Percentiles rank a stretch among this genome's conserved stretches.
Evolutionary conservation across 148 eudicot species (phyloP).

Genomic region (Fagopyrum esculentum): DNA sequence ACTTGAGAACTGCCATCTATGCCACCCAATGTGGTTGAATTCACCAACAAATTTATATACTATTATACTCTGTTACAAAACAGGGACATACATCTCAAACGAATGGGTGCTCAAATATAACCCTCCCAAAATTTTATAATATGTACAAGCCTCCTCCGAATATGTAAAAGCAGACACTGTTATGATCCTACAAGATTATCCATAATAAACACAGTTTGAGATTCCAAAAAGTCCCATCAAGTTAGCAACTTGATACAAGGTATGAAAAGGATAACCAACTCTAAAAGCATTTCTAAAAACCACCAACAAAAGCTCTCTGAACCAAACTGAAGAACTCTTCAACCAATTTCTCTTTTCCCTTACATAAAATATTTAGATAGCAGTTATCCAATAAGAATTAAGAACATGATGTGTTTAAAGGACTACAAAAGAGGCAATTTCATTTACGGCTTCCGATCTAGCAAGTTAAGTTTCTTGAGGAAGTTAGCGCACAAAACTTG

Average conservation of each 20-base stretch:
- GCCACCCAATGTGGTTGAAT: not conserved
- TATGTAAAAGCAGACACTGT: not conserved
- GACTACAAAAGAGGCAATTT: not conserved
- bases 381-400: not conserved
- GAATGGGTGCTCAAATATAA: not conserved
- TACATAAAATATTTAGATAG: not conserved
- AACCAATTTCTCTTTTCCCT: not conserved
- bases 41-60: not conserved
- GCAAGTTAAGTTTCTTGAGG: not conserved
- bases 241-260: not conserved
- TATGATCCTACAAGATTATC: not conserved
- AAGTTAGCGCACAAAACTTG: not conserved
- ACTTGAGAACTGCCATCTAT: not conserved
- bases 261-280: constrained; percentile 1
- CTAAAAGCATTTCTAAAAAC: constrained; percentile 4
- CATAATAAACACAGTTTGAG: not conserved
- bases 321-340: not conserved
- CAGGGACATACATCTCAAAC: not conserved
- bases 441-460: not conserved
- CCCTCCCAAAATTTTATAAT: not conserved
- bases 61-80: not conserved
- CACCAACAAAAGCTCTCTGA: not conserved
- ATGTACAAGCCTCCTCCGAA: not conserved
- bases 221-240: not conserved
- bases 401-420: not conserved